Evolutionary conservation across 345 rosid genomes (phyloP).

Genomic region (Dovyalis caffra): DNA sequence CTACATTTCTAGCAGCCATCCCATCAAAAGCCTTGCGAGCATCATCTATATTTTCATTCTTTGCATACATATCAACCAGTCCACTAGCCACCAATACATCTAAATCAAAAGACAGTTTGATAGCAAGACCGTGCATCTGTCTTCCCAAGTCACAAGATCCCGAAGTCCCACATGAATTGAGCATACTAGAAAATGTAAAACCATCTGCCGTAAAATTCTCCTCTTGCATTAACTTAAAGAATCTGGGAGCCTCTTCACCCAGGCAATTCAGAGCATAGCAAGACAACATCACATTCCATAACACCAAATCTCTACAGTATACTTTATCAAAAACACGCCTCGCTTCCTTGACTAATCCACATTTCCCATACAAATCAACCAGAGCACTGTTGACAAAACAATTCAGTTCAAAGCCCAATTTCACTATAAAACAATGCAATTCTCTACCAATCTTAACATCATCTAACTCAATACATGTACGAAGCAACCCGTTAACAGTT

Average conservation of each 20-base stretch:
- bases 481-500: conserved; percentile 50
- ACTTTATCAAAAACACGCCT: conserved; percentile 44
- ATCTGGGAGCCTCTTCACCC: conserved; percentile 42
- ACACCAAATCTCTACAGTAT: conserved; percentile 45
- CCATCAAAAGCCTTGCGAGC: conserved; percentile 49
- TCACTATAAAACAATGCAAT: conserved; percentile 52
- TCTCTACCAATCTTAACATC: conserved; percentile 42
- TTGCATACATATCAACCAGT: conserved; percentile 59
- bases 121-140: conserved; percentile 51
- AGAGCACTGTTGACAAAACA: conserved; percentile 47
- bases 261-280: conserved; percentile 48
- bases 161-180: conserved; percentile 38
- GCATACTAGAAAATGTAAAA: conserved; percentile 60
- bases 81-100: conserved; percentile 60
- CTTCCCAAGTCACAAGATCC: conserved; percentile 40
- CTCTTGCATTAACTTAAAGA: conserved; percentile 44
- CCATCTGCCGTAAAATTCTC: conserved; percentile 43
- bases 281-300: conserved; percentile 63
- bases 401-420: conserved; percentile 44
- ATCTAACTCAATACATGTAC: conserved; percentile 40
- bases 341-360: conserved; percentile 46
- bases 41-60: conserved; percentile 38
- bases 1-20: conserved; percentile 53
- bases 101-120: conserved; percentile 41
- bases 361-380: conserved; percentile 68